Base-by-base conservation (phyloP, 2,329 filamentous ascomycete genomes). In the Pseudocercospora fuligena region DNA sequence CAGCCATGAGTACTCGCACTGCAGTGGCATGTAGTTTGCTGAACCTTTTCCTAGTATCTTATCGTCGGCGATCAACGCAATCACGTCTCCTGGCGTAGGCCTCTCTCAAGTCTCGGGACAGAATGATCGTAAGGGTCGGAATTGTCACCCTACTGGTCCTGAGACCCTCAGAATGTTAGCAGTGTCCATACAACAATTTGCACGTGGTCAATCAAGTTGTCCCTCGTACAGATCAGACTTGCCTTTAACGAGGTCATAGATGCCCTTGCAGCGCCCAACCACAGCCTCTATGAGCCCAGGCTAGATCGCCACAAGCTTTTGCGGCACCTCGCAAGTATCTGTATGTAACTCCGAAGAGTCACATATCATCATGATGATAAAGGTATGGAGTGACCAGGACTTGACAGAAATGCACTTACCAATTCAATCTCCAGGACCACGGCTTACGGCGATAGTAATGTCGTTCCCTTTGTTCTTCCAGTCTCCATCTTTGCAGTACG, bases 401-500 rank as follows among this genome's bases (percentile, higher is more conserved):
- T 43, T 43, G 25, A 56, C 11, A 40, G 31, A 25, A 40, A 36
- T 36, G 27, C 11, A 58, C 56, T 36, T 40, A 58, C 56, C 56
- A 19, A 58, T 16, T 56, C 23, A 8, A 29, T 29, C 5, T n/a
- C 31, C 29, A 36, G 31, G 9, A 21, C 5, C 9, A 14, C 16
- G 9, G 29, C 7, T 14, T 31, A 58, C 16, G 19, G 33, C 40
- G 72, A 75, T 51, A 85, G 70, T 11, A 79, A 65, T 16, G 82
- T 78, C 1, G 83, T 85, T 23, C 83, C 83, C 69, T 84, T 85
- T 0, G 78, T 81, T 67, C 78, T 82, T 8, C 82, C 80, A 1
- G 78, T 81, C 64, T 83, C 81, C 83, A 85, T 85, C 72, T 82
- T 81, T 7, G 80, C 80, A 12, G 80, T 82, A 7, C 80, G 76